Percentiles rank a stretch among this genome's conserved stretches.
Conservation (phyloP, 257 asterid genomes). For the Nicotiana knightiana region DNA sequence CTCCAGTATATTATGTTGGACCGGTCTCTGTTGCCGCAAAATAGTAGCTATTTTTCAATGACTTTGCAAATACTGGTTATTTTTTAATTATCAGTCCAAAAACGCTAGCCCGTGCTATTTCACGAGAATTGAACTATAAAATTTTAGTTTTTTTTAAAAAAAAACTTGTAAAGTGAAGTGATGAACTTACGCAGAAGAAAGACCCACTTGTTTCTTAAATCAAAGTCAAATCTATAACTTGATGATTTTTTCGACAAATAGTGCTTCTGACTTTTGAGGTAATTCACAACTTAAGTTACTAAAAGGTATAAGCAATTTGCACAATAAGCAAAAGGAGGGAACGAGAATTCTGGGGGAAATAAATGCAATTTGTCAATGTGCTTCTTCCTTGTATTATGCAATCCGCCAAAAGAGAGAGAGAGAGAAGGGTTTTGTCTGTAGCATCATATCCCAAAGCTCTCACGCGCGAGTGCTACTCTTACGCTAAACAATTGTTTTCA, state of each 20-base stretch:
- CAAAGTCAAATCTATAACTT: background rate
- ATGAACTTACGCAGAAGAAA: background rate
- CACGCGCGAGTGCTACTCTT: background rate
- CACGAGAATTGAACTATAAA: background rate
- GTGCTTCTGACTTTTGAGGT: background rate
- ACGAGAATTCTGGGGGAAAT: too few species aligned
- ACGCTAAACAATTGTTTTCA: background rate
- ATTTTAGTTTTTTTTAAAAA: background rate
- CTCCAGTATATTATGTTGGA: too few species aligned
- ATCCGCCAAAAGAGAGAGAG: too few species aligned
- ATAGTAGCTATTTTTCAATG: too few species aligned
- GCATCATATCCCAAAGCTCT: background rate
- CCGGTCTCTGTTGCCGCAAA: too few species aligned
- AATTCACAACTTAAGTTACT: background rate
- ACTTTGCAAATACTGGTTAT: too few species aligned
- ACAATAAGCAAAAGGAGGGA: too few species aligned
- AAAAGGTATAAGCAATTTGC: background rate
- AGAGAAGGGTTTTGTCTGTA: background rate
- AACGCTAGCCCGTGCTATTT: too few species aligned
- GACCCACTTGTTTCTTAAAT: background rate
- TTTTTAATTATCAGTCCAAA: too few species aligned
- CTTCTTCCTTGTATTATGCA: too few species aligned
- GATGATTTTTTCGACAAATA: too few species aligned
- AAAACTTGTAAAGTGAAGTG: background rate
- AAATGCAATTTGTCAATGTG: too few species aligned